Percentiles rank a stretch among this genome's conserved stretches.
Conservation (phyloP, 371 early-diverging fungal species). For the Massospora cicadina region DNA sequence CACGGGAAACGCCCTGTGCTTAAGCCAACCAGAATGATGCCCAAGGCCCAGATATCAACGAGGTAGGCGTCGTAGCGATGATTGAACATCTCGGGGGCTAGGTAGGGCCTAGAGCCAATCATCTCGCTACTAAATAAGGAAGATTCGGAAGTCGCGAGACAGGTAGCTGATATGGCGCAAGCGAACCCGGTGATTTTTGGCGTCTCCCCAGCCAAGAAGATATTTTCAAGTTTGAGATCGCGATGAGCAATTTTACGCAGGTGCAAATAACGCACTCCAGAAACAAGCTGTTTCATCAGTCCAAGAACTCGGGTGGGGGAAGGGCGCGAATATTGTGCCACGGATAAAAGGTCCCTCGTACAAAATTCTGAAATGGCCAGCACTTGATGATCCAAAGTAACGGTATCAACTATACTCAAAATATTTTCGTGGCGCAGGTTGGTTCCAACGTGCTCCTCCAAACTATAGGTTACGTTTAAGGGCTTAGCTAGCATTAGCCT, state of each 20-base stretch:
- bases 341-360: no score
- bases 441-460: no score
- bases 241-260: neutral
- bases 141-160: neutral
- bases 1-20: neutral
- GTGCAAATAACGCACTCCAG: neutral
- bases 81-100: neutral
- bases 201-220: neutral
- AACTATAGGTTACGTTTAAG: no score
- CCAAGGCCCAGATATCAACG: neutral
- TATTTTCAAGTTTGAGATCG: neutral
- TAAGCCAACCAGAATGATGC: neutral
- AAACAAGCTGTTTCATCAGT: neutral
- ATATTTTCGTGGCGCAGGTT: no score
- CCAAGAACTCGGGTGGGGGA: no score
- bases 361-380: no score
- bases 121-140: neutral
- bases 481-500: no score
- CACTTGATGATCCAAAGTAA: no score
- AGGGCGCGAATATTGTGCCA: no score
- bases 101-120: neutral
- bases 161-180: neutral
- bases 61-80: neutral
- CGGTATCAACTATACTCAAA: no score
- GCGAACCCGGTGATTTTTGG: neutral